These are phyloP conservation scores for Mycena polygramma DNA, from an alignment of 768 basidiomycete genomes.

Conservation along the genomic window DNA sequence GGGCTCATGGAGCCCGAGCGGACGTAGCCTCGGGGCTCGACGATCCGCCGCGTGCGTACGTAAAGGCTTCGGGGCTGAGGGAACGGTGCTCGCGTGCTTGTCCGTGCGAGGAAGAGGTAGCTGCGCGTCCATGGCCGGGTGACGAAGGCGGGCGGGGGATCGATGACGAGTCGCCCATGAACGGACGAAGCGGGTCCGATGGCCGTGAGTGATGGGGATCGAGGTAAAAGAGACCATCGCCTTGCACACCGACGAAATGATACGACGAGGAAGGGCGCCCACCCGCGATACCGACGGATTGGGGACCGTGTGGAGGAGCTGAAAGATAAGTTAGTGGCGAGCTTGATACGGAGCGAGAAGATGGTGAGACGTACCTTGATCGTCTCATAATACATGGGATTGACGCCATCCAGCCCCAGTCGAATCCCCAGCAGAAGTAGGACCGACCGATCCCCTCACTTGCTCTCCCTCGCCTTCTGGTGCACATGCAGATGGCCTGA, in stretches of 20 bases:
- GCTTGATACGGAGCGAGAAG: background rate
- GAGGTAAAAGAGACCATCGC: background rate
- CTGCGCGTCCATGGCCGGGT: background rate
- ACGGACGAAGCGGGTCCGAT: constrained; percentile 78
- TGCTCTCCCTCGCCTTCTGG: too few relatives aligned
- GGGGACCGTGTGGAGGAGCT: too few relatives aligned
- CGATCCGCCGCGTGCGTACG: constrained; percentile 22
- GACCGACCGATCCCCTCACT: too few relatives aligned
- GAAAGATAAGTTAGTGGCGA: too few relatives aligned
- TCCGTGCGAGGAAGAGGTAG: background rate
- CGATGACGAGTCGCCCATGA: background rate
- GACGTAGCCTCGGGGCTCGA: constrained; percentile 18
- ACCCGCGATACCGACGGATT: too few relatives aligned
- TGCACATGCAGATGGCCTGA: too few relatives aligned
- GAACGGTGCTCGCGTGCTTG: constrained; percentile 19
- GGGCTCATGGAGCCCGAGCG: background rate
- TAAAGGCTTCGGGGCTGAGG: constrained; percentile 14
- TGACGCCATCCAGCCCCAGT: too few relatives aligned
- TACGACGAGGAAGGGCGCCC: too few relatives aligned
- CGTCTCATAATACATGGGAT: background rate
- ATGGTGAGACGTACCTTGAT: background rate
- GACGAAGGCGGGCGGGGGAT: background rate
- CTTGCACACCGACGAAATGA: too few relatives aligned
- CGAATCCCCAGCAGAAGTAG: too few relatives aligned
- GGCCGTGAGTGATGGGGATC: constrained; percentile 61